These are phyloP conservation scores for Podaxis rugospora DNA, from an alignment of 768 basidiomycete genomes.

Conservation along the genomic window DNA sequence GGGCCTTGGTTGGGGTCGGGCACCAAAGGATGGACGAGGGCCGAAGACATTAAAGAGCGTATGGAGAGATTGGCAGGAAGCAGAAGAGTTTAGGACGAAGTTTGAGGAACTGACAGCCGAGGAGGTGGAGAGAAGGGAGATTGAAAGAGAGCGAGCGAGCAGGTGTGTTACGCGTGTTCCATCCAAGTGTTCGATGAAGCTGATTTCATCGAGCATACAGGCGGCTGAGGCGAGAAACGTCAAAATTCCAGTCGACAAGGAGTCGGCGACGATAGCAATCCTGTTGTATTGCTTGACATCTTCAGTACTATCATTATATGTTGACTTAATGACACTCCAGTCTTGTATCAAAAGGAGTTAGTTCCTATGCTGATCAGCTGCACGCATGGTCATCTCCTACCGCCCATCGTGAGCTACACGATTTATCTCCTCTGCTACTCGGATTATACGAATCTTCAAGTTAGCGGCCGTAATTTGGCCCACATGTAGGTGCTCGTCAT, in stretches of 20 bases:
- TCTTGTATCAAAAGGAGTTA: neutral
- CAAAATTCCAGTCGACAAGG: constrained; percentile 54
- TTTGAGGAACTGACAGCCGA: constrained; percentile 86
- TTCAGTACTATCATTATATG: constrained; percentile 4
- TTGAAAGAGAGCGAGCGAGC: constrained; percentile 82
- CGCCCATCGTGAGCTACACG: too few relatives aligned
- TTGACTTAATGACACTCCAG: neutral
- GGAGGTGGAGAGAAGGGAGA: constrained; percentile 87
- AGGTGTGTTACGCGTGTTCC: constrained; percentile 29
- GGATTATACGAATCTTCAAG: too few relatives aligned
- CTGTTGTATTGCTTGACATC: neutral
- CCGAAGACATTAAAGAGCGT: constrained; percentile 81
- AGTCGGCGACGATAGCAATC: constrained; percentile 30
- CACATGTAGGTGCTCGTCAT: too few relatives aligned
- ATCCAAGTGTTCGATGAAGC: neutral
- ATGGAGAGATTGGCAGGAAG: constrained; percentile 94
- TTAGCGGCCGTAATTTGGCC: too few relatives aligned
- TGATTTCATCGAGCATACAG: constrained; percentile 25
- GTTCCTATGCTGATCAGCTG: too few relatives aligned
- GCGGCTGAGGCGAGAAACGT: constrained; percentile 60
- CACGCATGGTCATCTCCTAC: too few relatives aligned
- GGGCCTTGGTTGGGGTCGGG: constrained; percentile 71
- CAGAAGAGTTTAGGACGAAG: constrained; percentile 84
- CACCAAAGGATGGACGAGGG: constrained; percentile 74
- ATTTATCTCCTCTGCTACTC: too few relatives aligned